Evolutionary conservation across 495 filamentous ascomycete species (phyloP).

Genomic region (Trichoderma erinaceum): DNA sequence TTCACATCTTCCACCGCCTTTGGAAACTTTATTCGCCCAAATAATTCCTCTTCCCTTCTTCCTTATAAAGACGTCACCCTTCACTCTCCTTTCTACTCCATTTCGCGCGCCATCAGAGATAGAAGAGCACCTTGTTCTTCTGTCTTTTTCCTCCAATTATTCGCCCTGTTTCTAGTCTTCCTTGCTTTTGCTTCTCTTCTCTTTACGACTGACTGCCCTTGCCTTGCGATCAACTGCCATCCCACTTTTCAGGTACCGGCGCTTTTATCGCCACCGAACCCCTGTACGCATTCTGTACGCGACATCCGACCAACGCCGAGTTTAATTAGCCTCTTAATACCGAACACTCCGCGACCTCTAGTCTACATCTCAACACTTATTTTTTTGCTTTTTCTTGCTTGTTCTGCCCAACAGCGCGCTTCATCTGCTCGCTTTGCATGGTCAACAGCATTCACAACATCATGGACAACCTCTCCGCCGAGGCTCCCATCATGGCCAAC

Average conservation of each 20-base stretch:
- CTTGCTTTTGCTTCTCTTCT: not conserved
- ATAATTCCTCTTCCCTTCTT: not conserved
- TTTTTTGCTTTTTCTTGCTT: not conserved
- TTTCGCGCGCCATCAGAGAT: not conserved
- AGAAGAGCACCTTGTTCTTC: not conserved
- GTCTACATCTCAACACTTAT: not conserved
- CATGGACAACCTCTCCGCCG: constrained; percentile 14
- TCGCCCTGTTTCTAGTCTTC: not conserved
- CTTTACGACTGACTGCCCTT: not conserved
- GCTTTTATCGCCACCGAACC: not conserved
- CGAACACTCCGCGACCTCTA: not conserved
- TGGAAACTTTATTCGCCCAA: not conserved
- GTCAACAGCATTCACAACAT: not conserved
- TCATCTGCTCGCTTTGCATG: not conserved
- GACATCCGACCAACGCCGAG: constrained; percentile 8
- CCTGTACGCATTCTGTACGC: not conserved
- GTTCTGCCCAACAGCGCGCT: too few relatives aligned
- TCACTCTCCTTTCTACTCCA: not conserved
- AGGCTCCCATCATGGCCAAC: constrained; percentile 24
- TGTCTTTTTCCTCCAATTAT: not conserved
- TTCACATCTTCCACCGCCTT: not conserved
- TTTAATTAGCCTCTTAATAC: not conserved
- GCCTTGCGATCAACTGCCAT: not conserved
- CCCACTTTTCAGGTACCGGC: not conserved
- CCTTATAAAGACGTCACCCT: not conserved